These are phyloP conservation scores for Tylopilus orsonianus DNA, from an alignment of 1,284 basidiomycete genomes.

Conservation along the genomic window DNA sequence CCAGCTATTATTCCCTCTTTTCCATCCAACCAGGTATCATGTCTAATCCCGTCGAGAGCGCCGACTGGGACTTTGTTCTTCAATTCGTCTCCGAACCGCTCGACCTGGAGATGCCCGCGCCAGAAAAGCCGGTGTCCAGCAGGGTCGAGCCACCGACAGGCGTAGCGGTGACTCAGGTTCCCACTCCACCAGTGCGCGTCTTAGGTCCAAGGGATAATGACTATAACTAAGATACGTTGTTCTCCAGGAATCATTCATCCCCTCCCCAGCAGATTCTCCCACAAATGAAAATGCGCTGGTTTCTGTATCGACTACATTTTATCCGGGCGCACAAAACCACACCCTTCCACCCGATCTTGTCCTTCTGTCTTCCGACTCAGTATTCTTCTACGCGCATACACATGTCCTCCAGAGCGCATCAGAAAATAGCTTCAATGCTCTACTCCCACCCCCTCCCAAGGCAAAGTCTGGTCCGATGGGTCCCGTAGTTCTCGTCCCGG, in stretches of 20 bases:
- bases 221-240: constrained; percentile 4
- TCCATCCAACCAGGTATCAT: constrained; percentile 14
- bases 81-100: constrained; percentile 61
- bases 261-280: constrained; percentile 45
- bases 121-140: constrained; percentile 38
- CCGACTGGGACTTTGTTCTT: constrained; percentile 62
- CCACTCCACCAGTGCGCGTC: constrained; percentile 62
- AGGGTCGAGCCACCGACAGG: constrained; percentile 23
- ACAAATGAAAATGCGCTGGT: constrained; percentile 47
- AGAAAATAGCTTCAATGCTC: constrained; percentile 51
- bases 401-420: constrained; percentile 50
- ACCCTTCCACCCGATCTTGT: constrained; percentile 57
- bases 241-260: constrained; percentile 48
- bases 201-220: constrained; percentile 4
- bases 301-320: constrained; percentile 79
- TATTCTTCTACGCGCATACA: constrained; percentile 71
- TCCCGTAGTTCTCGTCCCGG: constrained; percentile 47
- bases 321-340: constrained; percentile 61
- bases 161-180: constrained; percentile 44
- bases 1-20: neutral
- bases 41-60: constrained; percentile 39
- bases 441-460: constrained; percentile 40
- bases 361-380: constrained; percentile 67
- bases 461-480: constrained; percentile 38
- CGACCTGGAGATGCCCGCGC: constrained; percentile 39